phyloP scores from a whole-genome alignment of 2,329 filamentous ascomycete genomes.

The Lachnum nothofagi region DNA sequence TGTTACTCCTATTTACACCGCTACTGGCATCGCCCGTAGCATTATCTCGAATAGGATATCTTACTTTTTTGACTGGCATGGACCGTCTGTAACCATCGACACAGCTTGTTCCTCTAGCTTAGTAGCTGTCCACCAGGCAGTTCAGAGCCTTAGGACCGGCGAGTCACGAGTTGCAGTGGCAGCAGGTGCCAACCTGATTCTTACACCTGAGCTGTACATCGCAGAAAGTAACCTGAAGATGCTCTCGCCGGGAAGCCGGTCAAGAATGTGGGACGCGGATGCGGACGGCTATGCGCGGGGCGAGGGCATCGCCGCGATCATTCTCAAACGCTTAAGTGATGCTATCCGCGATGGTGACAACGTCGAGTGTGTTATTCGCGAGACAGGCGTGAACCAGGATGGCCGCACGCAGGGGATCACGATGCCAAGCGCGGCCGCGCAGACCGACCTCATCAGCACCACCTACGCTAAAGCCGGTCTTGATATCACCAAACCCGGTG shows the following conservation, averaged over 20 bases:
- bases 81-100: slow-evolving; percentile 36
- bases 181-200: slow-evolving; percentile 18
- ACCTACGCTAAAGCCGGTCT: slow-evolving; percentile 41
- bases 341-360: slow-evolving; percentile 41
- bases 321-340: slow-evolving; percentile 51
- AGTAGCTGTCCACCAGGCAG: slow-evolving; percentile 31
- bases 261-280: slow-evolving; percentile 38
- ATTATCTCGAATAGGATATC: slow-evolving; percentile 39
- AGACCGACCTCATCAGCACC: slow-evolving; percentile 27
- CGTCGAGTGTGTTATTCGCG: slow-evolving; percentile 49
- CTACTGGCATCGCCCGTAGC: slow-evolving; percentile 31
- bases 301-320: slow-evolving; percentile 53
- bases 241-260: slow-evolving; percentile 20
- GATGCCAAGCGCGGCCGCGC: slow-evolving; percentile 44
- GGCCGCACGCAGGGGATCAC: slow-evolving; percentile 53
- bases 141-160: slow-evolving; percentile 18
- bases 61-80: slow-evolving; percentile 38
- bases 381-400: slow-evolving; percentile 35
- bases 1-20: slow-evolving; percentile 28
- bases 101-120: slow-evolving; percentile 38
- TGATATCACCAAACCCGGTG: slow-evolving; percentile 31
- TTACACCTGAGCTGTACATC: slow-evolving; percentile 27
- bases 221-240: slow-evolving; percentile 39
- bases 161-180: slow-evolving; percentile 13
- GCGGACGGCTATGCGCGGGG: slow-evolving; percentile 16